phyloP scores from a whole-genome alignment of 768 basidiomycete species.

The Hericium alpestre region DNA sequence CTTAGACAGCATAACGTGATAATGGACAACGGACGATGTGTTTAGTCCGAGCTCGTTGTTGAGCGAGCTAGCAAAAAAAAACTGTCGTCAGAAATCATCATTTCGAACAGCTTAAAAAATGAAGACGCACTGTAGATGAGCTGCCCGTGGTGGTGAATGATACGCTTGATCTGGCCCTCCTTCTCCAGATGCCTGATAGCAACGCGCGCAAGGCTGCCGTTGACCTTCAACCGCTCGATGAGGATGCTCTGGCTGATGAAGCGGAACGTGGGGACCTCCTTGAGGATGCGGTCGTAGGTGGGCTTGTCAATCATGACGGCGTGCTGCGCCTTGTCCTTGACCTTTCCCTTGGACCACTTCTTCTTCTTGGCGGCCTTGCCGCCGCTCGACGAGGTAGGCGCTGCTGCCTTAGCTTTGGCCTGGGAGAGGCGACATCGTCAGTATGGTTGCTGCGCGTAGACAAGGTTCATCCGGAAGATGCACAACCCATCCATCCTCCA shows the following conservation, averaged over 20 bases:
- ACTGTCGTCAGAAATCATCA: no score
- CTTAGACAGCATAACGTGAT: constrained; percentile 3
- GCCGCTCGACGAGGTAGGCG: constrained; percentile 53
- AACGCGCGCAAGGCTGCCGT: constrained; percentile 85
- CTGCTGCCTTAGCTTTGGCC: constrained; percentile 64
- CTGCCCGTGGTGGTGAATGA: constrained; percentile 92
- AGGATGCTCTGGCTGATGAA: constrained; percentile 97
- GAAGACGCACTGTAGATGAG: constrained; percentile 83
- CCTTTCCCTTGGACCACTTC: constrained; percentile 99
- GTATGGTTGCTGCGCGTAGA: constrained; percentile 5
- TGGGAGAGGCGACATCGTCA: constrained; percentile 3
- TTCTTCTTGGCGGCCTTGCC: constrained; percentile 97
- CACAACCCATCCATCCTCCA: constrained; percentile 19
- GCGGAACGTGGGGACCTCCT: constrained; percentile 98
- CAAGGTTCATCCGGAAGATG: constrained; percentile 14
- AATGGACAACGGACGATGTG: background rate
- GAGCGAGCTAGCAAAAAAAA: constrained; percentile 7
- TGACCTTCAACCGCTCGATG: constrained; percentile 96
- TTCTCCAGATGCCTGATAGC: constrained; percentile 89
- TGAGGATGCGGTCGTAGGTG: constrained; percentile 87
- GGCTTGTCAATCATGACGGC: constrained; percentile 90
- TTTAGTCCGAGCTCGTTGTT: constrained; percentile 13
- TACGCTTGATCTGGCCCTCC: constrained; percentile 89
- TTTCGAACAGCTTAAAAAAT: constrained; percentile 1
- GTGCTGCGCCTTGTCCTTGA: constrained; percentile 99